These are phyloP conservation scores for Alternaria viburni DNA, from an alignment of 2,329 filamentous ascomycete genomes.

Conservation along the genomic window DNA sequence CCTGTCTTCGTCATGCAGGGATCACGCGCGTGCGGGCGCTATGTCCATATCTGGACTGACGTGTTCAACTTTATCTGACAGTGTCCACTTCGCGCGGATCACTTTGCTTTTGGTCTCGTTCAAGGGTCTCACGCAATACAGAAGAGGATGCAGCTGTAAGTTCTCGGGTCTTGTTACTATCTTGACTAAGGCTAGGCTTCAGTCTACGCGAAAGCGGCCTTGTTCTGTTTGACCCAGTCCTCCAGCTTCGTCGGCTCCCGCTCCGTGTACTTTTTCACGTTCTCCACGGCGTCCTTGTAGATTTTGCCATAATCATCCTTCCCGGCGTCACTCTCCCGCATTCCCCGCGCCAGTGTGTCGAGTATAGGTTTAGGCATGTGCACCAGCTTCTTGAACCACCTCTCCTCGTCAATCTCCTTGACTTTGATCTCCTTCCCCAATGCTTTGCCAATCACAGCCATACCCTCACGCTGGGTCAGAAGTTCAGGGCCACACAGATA, in stretches of 20 bases:
- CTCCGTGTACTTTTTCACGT: slow-evolving; percentile 8
- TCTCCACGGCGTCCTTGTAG: slow-evolving; percentile 29
- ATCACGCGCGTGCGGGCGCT: slow-evolving; percentile 11
- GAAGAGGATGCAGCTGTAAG: neutral
- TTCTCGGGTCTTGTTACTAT: neutral
- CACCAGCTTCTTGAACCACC: neutral
- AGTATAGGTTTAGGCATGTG: slow-evolving; percentile 3
- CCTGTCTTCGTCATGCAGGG: slow-evolving; percentile 7
- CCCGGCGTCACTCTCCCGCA: slow-evolving; percentile 66
- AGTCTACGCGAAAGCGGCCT: neutral
- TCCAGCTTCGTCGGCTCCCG: slow-evolving; percentile 7
- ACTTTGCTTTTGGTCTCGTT: neutral
- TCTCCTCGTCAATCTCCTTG: slow-evolving; percentile 3
- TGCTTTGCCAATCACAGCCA: slow-evolving; percentile 1
- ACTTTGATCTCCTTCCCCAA: slow-evolving; percentile 7
- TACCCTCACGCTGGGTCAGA: slow-evolving; percentile 22
- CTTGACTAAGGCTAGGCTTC: neutral
- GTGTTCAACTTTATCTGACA: neutral
- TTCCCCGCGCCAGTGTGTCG: neutral
- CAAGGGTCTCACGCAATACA: neutral
- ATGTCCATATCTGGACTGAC: neutral
- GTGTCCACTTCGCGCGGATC: neutral
- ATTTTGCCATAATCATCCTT: slow-evolving; percentile 26
- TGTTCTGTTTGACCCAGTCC: slow-evolving; percentile 10
- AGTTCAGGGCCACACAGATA: slow-evolving; percentile 48